A percentile compares a stretch with the other conserved stretches of the same genome.
These are phyloP conservation scores for Dothidotthia symphoricarpi DNA, from an alignment of 2,329 filamentous ascomycete genomes.

Conservation along the genomic window DNA sequence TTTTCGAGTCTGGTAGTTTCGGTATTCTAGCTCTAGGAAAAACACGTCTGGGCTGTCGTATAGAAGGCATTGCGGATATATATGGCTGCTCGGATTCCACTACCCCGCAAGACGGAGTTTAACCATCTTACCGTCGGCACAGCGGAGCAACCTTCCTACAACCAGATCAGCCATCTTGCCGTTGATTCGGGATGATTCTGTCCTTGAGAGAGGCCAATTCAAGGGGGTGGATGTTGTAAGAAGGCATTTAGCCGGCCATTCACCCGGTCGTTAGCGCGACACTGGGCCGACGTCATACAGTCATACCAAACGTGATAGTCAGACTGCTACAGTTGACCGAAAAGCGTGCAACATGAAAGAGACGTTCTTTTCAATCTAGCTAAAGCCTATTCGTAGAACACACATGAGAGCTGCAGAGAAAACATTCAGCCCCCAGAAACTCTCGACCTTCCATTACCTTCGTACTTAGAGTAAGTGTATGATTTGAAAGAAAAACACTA, in stretches of 20 bases:
- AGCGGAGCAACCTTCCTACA: constrained; percentile 15
- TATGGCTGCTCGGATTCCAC: constrained; percentile 27
- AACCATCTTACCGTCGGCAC: constrained; percentile 39
- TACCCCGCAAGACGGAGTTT: constrained; percentile 18
- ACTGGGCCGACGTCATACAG: too few relatives aligned
- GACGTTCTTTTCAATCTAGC: too few relatives aligned
- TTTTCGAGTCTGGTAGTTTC: not conserved
- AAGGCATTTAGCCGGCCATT: constrained; percentile 36
- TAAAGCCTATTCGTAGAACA: too few relatives aligned
- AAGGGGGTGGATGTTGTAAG: constrained; percentile 9
- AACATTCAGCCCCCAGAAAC: too few relatives aligned
- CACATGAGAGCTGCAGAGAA: too few relatives aligned
- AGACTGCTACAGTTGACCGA: too few relatives aligned
- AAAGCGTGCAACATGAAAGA: too few relatives aligned
- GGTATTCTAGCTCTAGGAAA: not conserved
- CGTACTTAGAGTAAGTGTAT: too few relatives aligned
- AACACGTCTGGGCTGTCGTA: constrained; percentile 6
- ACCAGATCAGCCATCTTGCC: constrained; percentile 17
- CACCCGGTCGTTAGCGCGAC: constrained; percentile 18
- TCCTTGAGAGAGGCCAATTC: constrained; percentile 14
- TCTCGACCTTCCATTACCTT: too few relatives aligned
- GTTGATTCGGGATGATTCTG: constrained; percentile 15
- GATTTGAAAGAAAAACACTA: too few relatives aligned
- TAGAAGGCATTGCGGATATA: constrained; percentile 19
- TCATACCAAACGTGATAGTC: too few relatives aligned